Evolutionary conservation across 345 rosid genomes (phyloP), one percentile per base, ranked within the genome.

Genomic region (Eucalyptus pauciflora): DNA sequence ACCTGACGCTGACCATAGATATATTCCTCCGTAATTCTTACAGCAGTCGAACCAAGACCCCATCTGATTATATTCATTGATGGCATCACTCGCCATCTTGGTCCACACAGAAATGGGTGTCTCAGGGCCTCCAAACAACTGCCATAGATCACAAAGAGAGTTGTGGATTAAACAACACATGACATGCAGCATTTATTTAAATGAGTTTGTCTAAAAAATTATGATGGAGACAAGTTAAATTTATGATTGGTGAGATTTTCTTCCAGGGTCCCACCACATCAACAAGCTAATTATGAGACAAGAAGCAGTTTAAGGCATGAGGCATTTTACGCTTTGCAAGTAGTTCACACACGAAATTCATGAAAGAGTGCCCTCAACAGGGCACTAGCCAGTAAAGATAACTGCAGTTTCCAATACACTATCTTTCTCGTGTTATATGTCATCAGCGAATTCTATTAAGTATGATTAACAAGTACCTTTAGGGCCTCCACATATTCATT

Each of bases 1-100:
- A 97, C 99, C 99, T 97, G 99, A 31, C 96, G 93, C 89, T 80
- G 92, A 89, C 94, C 91, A 86, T 97, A 96, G 85, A 97, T 97
- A 89, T 97, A 96, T 89, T 97, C 99, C 93, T 97, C 99, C 46
- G 95, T 91, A 83, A 97, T 97, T 88, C 95, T 95, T 91, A 96
- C 98, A 41, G 98, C 97, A 86, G 98, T 96, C 56, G 99, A 96
- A 87, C 99, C 98, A 87, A 97, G 98, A 89, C 99, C 98, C 99
- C 99, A 97, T 93, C 98, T 92, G 89, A 96, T 96, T 86, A 95
- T 95, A 90, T 97, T 95, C 97, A 96, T 94, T 88, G 98, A 96
- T 25, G 98, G 99, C 60, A 92, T 93, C 86, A 96, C 97, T 54
- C 98, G 95, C 99, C 99, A 97, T 94, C 96, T 94, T 43, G 99